These are phyloP conservation scores for Prunella vulgaris DNA, from an alignment of 257 asterid genomes.

Conservation along the genomic window DNA sequence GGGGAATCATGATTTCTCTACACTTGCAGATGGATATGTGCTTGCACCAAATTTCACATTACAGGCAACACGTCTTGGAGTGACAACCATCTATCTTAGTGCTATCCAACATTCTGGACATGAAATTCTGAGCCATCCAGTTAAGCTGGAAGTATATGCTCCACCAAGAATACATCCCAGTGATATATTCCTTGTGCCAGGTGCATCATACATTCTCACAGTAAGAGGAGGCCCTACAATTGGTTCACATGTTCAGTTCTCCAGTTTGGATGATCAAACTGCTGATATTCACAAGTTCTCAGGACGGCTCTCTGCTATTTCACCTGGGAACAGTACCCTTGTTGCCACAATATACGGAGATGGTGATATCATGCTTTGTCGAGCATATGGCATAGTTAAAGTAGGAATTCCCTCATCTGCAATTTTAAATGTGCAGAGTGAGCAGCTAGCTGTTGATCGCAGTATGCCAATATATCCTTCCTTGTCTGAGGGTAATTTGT, in stretches of 20 bases:
- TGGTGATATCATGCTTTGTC: constrained; percentile 55
- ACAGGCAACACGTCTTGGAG: constrained; percentile 56
- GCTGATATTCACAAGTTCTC: constrained; percentile 50
- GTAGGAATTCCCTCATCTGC: constrained; percentile 87
- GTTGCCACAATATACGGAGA: constrained; percentile 60
- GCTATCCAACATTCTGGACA: constrained; percentile 64
- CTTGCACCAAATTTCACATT: constrained; percentile 52
- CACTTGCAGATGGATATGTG: constrained; percentile 31
- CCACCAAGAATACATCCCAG: constrained; percentile 69
- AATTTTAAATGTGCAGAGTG: constrained; percentile 64
- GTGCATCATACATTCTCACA: constrained; percentile 69
- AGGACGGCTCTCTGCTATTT: constrained; percentile 63
- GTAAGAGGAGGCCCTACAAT: constrained; percentile 79
- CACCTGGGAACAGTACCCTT: constrained; percentile 67
- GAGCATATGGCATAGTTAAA: constrained; percentile 56
- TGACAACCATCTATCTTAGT: constrained; percentile 70
- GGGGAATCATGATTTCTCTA: constrained; percentile 33
- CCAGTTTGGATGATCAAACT: constrained; percentile 51
- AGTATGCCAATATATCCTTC: constrained; percentile 62
- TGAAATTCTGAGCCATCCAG: constrained; percentile 55
- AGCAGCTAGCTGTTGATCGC: constrained; percentile 61
- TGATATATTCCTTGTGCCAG: constrained; percentile 80
- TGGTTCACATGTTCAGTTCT: constrained; percentile 52
- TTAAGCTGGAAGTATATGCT: constrained; percentile 77
- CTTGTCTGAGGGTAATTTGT: constrained; percentile 69